A percentile compares a stretch with the other conserved stretches of the same genome.
Evolutionary conservation across 768 basidiomycete species (phyloP).

Genomic region (Naganishia vaughanmartiniae): DNA sequence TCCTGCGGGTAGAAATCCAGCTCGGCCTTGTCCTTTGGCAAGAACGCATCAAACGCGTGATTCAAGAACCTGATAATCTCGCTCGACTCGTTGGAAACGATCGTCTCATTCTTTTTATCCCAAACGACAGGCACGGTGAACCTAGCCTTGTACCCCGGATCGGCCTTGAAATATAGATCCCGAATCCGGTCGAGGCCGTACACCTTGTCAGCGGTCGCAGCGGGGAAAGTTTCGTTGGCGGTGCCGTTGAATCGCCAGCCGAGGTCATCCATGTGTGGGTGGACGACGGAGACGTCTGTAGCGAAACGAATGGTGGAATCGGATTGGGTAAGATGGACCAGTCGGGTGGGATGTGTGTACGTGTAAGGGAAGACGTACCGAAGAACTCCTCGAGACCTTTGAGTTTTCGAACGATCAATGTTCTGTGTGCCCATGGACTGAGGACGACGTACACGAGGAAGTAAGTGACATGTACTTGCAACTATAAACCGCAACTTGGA

Average conservation of each 20-base stretch:
- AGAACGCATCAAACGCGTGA: slow-evolving; percentile 65
- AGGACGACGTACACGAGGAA: background rate
- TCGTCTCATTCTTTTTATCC: slow-evolving; percentile 81
- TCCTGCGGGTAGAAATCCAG: slow-evolving; percentile 74
- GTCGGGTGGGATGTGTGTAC: too few species aligned
- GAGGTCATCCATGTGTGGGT: slow-evolving; percentile 74
- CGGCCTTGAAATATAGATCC: slow-evolving; percentile 77
- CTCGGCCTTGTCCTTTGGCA: slow-evolving; percentile 62
- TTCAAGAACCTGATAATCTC: slow-evolving; percentile 97
- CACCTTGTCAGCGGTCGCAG: slow-evolving; percentile 71
- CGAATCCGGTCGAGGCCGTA: slow-evolving; percentile 68
- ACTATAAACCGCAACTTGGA: background rate
- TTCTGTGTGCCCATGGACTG: slow-evolving; percentile 80
- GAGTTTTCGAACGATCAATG: slow-evolving; percentile 81
- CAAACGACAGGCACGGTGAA: slow-evolving; percentile 68
- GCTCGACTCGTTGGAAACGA: slow-evolving; percentile 87
- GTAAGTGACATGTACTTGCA: slow-evolving; percentile 14
- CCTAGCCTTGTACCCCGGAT: slow-evolving; percentile 66
- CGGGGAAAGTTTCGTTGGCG: slow-evolving; percentile 58
- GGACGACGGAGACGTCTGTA: slow-evolving; percentile 77
- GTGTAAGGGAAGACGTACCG: slow-evolving; percentile 57
- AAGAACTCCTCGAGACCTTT: slow-evolving; percentile 87
- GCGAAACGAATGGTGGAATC: background rate
- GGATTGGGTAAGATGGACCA: background rate
- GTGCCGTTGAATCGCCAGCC: slow-evolving; percentile 84